Evolutionary conservation across 2,329 filamentous ascomycete species (phyloP).

Genomic region (Aspergillus fischeri): DNA sequence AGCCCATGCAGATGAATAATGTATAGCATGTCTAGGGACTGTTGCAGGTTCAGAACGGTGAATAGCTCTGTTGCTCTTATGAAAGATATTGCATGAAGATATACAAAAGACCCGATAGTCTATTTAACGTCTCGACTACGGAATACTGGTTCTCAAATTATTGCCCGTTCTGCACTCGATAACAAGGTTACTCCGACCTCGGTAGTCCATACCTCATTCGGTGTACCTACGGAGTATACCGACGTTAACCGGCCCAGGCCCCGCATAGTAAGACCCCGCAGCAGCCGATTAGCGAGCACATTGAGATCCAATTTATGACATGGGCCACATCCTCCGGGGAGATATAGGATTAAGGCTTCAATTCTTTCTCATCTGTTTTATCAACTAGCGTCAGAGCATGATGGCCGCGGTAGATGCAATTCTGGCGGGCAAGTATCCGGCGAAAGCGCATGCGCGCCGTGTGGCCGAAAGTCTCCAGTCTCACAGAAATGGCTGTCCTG

Average conservation of each 20-base stretch:
- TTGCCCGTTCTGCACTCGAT: background rate
- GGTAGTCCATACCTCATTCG: background rate
- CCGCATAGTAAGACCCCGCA: conserved; percentile 15
- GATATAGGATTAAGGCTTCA: background rate
- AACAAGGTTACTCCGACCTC: background rate
- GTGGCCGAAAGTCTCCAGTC: conserved; percentile 75
- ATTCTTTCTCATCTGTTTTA: background rate
- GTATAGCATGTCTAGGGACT: background rate
- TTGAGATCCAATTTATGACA: background rate
- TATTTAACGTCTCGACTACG: background rate
- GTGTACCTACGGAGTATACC: background rate
- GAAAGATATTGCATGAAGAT: background rate
- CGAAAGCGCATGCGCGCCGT: conserved; percentile 77
- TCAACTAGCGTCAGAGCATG: conserved; percentile 1
- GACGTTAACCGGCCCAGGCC: conserved; percentile 8
- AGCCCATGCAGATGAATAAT: conserved; percentile 15
- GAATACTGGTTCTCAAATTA: background rate
- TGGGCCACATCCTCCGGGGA: background rate
- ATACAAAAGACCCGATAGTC: background rate
- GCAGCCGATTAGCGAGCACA: background rate
- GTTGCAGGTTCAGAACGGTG: background rate
- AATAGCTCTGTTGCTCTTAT: background rate
- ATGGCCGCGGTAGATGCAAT: conserved; percentile 38
- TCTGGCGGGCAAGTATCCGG: conserved; percentile 64
- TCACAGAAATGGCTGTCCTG: conserved; percentile 60